These are phyloP conservation scores for Coniferiporia weirii DNA, from an alignment of 1,284 basidiomycete species.

Conservation along the genomic window DNA sequence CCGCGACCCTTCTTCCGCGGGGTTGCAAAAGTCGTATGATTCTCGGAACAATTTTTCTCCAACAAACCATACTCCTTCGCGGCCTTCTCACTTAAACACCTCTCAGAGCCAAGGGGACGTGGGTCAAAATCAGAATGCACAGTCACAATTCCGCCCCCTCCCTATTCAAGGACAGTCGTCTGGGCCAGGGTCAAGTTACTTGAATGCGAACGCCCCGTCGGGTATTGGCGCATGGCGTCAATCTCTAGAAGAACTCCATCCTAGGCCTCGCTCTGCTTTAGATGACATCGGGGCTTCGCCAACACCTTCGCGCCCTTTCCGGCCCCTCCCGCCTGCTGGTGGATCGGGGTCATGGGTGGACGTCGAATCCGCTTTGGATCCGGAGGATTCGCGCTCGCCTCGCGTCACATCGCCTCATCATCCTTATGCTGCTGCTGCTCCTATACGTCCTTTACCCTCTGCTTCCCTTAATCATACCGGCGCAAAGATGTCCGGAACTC, in stretches of 20 bases:
- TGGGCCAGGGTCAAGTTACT: conserved; percentile 19
- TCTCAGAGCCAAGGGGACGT: conserved; percentile 13
- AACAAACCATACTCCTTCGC: conserved; percentile 10
- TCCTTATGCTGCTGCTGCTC: conserved; percentile 13
- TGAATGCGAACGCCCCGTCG: neutral
- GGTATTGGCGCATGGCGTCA: conserved; percentile 2
- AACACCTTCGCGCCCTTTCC: conserved; percentile 7
- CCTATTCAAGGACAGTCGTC: conserved; percentile 32
- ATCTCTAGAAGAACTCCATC: conserved; percentile 44
- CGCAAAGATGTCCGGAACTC: neutral
- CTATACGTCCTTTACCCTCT: conserved; percentile 11
- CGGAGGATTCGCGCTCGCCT: conserved; percentile 15
- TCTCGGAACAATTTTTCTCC: conserved; percentile 16
- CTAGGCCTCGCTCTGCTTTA: conserved; percentile 54
- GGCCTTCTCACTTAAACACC: conserved; percentile 7
- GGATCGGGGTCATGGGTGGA: conserved; percentile 10
- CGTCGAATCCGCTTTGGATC: conserved; percentile 9
- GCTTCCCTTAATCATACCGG: neutral
- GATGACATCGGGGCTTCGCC: conserved; percentile 45
- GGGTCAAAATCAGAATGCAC: conserved; percentile 2
- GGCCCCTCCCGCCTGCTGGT: conserved; percentile 14
- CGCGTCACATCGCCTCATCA: conserved; percentile 13
- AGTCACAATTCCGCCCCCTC: conserved; percentile 28
- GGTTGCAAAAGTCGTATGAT: conserved; percentile 13
- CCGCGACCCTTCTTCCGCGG: conserved; percentile 14